phyloP scores from a whole-genome alignment of 192 early-diverging fungal species.

The Coemansia brasiliensis region DNA sequence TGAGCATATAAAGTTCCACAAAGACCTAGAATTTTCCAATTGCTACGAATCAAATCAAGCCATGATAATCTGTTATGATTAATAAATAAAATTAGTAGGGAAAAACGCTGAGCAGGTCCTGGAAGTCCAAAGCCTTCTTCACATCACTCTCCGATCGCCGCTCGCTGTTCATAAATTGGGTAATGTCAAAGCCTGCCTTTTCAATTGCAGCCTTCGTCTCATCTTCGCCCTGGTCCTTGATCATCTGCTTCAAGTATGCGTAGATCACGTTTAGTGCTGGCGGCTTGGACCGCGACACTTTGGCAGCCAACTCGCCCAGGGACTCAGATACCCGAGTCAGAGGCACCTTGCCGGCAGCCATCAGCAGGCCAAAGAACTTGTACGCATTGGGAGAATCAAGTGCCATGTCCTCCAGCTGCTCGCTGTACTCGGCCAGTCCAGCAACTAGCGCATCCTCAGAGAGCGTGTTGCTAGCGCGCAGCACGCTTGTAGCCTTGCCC shows the following conservation, averaged over 20 bases:
- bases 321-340: constrained; percentile 44
- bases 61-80: no score
- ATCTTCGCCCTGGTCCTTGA: constrained; percentile 22
- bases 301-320: constrained; percentile 41
- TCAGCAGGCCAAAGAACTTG: constrained; percentile 63
- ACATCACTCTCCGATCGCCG: constrained; percentile 30
- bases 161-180: constrained; percentile 34
- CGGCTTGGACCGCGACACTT: constrained; percentile 16
- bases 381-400: constrained; percentile 71
- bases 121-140: constrained; percentile 20
- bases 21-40: no score
- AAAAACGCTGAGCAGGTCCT: constrained; percentile 33
- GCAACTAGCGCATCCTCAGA: constrained; percentile 54
- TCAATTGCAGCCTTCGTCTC: constrained; percentile 33
- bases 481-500: constrained; percentile 50
- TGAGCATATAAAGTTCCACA: no score
- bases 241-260: constrained; percentile 36
- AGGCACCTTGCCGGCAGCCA: constrained; percentile 59
- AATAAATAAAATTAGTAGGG: constrained; percentile 6
- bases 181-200: constrained; percentile 40
- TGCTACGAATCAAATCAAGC: no score
- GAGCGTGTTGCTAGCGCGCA: constrained; percentile 52
- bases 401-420: constrained; percentile 69
- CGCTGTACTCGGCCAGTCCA: constrained; percentile 58
- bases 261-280: constrained; percentile 27